Base-by-base conservation (phyloP, 306 rosid genomes). In the Pyrus pyrifolia region DNA sequence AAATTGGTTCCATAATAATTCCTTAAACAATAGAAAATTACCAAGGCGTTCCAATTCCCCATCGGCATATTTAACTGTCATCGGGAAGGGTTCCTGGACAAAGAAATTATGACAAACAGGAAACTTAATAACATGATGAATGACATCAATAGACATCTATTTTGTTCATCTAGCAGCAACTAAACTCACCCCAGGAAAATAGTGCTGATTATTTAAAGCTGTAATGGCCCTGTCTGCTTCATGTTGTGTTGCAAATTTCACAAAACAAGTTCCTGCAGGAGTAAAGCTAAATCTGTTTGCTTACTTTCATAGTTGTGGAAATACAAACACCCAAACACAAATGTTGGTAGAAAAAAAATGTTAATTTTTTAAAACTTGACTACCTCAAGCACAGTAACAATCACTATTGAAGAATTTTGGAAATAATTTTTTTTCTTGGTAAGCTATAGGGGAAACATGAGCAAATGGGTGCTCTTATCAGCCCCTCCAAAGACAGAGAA, bases 51-150 rank as follows among this genome's bases (percentile, higher is more conserved):
- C 95, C 74, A 33, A 87, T 63, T 87, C 86, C 46, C 91, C 73
- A 49, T 89, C 96, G 27, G 98, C 97, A 86, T 74, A 92, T 88
- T 74, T 92, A 78, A 95, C 98, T 44, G 86, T 79, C 77, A 95
- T 72, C 14, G 96, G 91, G 30, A 3, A 27, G 51, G 19, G 8
- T 80, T 95, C 96, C 98, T 95, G 80, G 64, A 51, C 74, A 82
- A 61, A 61, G 11, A 67, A 79, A 79, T 79, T 61, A 67, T 71
- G 61, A 63, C 49, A 76, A 77, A 60, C 57, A 72, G 58, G 38
- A 68, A 53, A 45, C 74, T 75, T 80, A 22, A 52, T 29, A 68
- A 85, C 76, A 52, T 68, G 64, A 77, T 11, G 57, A 82, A 76
- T 21, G 59, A 70, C 67, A 66, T 72, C 27, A 83, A 77, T 49